A percentile compares a stretch with the other conserved stretches of the same genome.
Evolutionary conservation across 2,329 filamentous ascomycete genomes (phyloP).

Genomic region (Neocatenulostroma microsporum): DNA sequence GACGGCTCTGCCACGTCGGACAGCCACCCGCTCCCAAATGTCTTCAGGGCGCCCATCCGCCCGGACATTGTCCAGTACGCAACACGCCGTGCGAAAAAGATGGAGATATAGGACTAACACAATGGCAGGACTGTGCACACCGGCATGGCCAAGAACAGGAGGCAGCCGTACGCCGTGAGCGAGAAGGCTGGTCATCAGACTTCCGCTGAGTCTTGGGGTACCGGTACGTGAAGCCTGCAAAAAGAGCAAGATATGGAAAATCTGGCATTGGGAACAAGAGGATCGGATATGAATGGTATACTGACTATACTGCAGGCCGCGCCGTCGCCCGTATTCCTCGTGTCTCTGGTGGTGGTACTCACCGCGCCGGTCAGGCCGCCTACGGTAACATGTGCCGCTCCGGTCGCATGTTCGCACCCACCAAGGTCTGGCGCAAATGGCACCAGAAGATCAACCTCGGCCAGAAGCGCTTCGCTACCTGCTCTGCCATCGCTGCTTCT

Average conservation of each 20-base stretch:
- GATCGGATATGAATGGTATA: slow-evolving; percentile 6
- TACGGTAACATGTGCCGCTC: slow-evolving; percentile 99
- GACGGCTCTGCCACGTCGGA: slow-evolving; percentile 87
- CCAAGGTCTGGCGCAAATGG: slow-evolving; percentile 99
- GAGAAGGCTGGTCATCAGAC: slow-evolving; percentile 99
- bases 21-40: slow-evolving; percentile 86
- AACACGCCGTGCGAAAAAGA: not conserved
- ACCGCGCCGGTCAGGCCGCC: slow-evolving; percentile 98
- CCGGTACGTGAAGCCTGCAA: slow-evolving; percentile 51
- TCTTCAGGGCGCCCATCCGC: slow-evolving; percentile 96
- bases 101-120: slow-evolving; percentile 20
- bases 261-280: slow-evolving; percentile 5
- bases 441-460: slow-evolving; percentile 99
- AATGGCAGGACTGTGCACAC: slow-evolving; percentile 67
- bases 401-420: slow-evolving; percentile 99
- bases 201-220: slow-evolving; percentile 99
- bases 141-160: slow-evolving; percentile 99
- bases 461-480: slow-evolving; percentile 98
- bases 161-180: slow-evolving; percentile 98
- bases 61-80: slow-evolving; percentile 96
- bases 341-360: slow-evolving; percentile 99
- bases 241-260: slow-evolving; percentile 8
- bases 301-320: slow-evolving; percentile 57
- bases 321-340: slow-evolving; percentile 99
- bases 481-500: slow-evolving; percentile 93